Base-by-base conservation (phyloP, 345 rosid genomes). In the Bruguiera gymnorhiza region DNA sequence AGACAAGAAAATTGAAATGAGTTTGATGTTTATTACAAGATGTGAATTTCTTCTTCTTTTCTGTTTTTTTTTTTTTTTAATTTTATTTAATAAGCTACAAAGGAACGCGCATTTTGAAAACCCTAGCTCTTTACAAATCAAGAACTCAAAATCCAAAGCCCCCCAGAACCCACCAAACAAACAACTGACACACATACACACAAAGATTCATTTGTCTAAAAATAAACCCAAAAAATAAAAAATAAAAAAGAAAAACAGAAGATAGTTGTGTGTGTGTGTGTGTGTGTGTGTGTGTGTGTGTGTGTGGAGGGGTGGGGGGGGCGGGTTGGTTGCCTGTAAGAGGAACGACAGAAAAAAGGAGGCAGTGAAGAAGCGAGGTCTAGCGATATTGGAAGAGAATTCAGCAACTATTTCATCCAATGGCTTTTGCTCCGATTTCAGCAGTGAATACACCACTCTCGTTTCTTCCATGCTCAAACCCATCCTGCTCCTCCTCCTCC, bases 271-370 rank as follows among this genome's bases (percentile, higher is more conserved):
- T 0, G 20, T 2, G 55, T 31, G 13, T 20, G 3, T 15, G 60
- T 54, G 27, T 27, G 23, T 2, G 55, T 31, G 13, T 20, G 3
- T 15, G 60, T 54, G 27, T 27, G 23, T 6, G 60, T 10, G 32
- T 0, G 39, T 36, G 30, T 27, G 1, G 24, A 24, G 24, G 6
- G 1, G 32, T 13, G 26, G 0, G 21, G 2, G 26, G 32, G 58
- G 24, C 24, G 24, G 24, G 24, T 24, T 24, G 24, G 16, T 68
- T 74, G 75, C 98, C 96, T 89, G 81, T 63, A 92, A 68, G 67
- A 90, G 71, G 36, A 86, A 72, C 1, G 62, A 77, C 58, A 87
- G 93, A 70, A 93, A 84, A 62, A 56, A 71, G 85, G 95, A 93
- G 79, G 80, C 74, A 61, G 65, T 39, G 78, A 88, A 78, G 63